Percentiles rank a stretch among this genome's conserved stretches.
These are phyloP conservation scores for Elymus sibiricus DNA, from an alignment of 176 grass and related monocot species.

Conservation along the genomic window DNA sequence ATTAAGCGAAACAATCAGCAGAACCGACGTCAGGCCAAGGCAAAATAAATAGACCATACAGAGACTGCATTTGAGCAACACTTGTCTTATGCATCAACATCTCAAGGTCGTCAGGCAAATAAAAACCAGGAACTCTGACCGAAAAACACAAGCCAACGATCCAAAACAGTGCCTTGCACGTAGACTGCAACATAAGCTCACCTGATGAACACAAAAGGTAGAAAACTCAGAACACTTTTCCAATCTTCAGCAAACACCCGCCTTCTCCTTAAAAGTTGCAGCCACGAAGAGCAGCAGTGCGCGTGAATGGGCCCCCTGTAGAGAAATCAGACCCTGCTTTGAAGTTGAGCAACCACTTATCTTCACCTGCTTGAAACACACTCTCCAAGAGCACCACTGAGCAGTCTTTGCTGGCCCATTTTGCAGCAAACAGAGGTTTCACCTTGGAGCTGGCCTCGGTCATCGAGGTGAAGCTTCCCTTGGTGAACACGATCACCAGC, in stretches of 20 bases:
- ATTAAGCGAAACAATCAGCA: background rate
- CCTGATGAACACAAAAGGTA: background rate
- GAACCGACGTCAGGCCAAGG: background rate
- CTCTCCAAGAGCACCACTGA: background rate
- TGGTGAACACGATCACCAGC: slow-evolving; percentile 9
- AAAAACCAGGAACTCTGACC: background rate
- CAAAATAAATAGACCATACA: background rate
- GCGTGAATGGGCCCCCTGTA: background rate
- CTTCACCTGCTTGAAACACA: background rate
- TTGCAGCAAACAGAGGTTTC: slow-evolving; percentile 14
- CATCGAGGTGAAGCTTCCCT: background rate
- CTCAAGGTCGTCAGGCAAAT: background rate
- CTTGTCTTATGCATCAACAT: background rate
- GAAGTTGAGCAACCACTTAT: slow-evolving; percentile 9
- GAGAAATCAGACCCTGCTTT: slow-evolving; percentile 19
- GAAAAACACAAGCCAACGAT: background rate
- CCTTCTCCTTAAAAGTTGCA: background rate
- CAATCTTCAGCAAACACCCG: background rate
- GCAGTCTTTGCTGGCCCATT: slow-evolving; percentile 7
- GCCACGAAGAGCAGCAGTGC: background rate
- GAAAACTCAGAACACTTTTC: background rate
- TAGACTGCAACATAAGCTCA: background rate
- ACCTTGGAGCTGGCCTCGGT: background rate
- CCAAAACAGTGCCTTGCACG: background rate
- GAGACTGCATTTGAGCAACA: slow-evolving; percentile 3